Percentiles rank a stretch among this genome's conserved stretches.
phyloP scores from a whole-genome alignment of 1,284 basidiomycete species.

The Pisolithus thermaeus region DNA sequence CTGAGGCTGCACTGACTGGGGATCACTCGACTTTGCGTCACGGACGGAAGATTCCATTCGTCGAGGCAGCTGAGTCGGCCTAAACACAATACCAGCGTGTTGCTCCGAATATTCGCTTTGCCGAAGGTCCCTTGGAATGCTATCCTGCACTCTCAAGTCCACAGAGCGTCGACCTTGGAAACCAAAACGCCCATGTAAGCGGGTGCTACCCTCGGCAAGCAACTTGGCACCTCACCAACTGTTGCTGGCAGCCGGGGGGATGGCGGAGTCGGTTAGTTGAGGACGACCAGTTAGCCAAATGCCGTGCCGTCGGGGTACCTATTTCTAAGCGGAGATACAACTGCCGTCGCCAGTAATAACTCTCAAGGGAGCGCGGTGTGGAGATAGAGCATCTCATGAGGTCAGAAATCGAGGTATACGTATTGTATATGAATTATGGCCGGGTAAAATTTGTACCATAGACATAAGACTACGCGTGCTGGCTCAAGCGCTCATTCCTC shows the following conservation, averaged over 20 bases:
- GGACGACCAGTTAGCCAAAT: slow-evolving; percentile 18
- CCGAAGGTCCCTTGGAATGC: slow-evolving; percentile 16
- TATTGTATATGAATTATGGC: too few species aligned
- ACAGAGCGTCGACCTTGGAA: not conserved
- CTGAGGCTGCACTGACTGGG: slow-evolving; percentile 40
- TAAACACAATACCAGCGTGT: slow-evolving; percentile 11
- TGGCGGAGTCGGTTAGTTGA: slow-evolving; percentile 6
- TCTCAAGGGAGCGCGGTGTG: too few species aligned
- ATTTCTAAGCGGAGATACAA: slow-evolving; percentile 23
- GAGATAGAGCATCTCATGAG: too few species aligned
- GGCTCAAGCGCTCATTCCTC: slow-evolving; percentile 26
- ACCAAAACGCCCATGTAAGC: not conserved
- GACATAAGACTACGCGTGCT: too few species aligned
- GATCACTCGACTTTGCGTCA: slow-evolving; percentile 32
- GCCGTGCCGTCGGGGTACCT: slow-evolving; percentile 20
- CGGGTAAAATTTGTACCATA: too few species aligned
- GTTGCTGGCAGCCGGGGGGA: slow-evolving; percentile 10
- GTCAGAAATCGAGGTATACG: too few species aligned
- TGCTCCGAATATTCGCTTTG: slow-evolving; percentile 29
- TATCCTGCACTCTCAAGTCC: not conserved
- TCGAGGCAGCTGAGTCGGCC: slow-evolving; percentile 22
- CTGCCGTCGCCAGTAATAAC: not conserved
- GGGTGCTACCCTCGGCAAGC: slow-evolving; percentile 6
- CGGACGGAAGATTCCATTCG: slow-evolving; percentile 29
- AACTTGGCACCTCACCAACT: slow-evolving; percentile 16